Percentiles rank a stretch among this genome's conserved stretches.
phyloP scores from a whole-genome alignment of 2,329 filamentous ascomycete species.

The Curvularia eragrostidis region DNA sequence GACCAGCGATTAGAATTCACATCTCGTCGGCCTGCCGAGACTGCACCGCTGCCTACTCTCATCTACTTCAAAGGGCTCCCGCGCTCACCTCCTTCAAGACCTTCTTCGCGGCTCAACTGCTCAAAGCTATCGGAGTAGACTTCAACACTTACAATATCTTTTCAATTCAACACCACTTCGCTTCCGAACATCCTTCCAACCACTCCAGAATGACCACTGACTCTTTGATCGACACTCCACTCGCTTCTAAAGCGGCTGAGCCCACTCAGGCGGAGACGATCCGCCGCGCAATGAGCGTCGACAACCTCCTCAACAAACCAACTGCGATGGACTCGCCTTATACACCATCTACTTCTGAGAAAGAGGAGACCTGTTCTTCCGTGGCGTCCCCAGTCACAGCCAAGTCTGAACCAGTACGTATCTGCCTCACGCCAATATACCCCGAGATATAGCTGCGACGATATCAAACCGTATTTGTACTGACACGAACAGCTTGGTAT shows the following conservation, averaged over 20 bases:
- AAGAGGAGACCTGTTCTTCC: slow-evolving; percentile 1
- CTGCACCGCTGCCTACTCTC: slow-evolving; percentile 7
- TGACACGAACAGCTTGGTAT: slow-evolving; percentile 1
- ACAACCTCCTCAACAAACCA: slow-evolving; percentile 25
- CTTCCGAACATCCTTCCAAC: not conserved
- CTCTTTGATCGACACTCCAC: not conserved
- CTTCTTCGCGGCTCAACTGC: slow-evolving; percentile 12
- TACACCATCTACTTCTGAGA: slow-evolving; percentile 11
- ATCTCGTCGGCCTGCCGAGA: slow-evolving; percentile 8
- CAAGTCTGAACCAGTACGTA: slow-evolving; percentile 8
- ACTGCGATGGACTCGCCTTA: slow-evolving; percentile 8
- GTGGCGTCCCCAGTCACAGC: slow-evolving; percentile 11
- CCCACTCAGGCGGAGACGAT: slow-evolving; percentile 19
- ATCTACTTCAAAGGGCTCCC: slow-evolving; percentile 26
- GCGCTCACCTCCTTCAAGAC: slow-evolving; percentile 39
- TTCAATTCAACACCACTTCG: not conserved
- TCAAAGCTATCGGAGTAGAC: not conserved
- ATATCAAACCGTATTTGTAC: not conserved
- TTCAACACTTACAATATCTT: not conserved
- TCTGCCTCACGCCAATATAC: not conserved
- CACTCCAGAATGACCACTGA: slow-evolving; percentile 16
- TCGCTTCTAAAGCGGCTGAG: slow-evolving; percentile 2
- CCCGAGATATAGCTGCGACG: not conserved
- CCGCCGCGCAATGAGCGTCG: slow-evolving; percentile 34
- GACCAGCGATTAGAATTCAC: slow-evolving; percentile 32